Conservation (phyloP, 192 early-diverging fungal species). For the Backusella tuberculispora region DNA sequence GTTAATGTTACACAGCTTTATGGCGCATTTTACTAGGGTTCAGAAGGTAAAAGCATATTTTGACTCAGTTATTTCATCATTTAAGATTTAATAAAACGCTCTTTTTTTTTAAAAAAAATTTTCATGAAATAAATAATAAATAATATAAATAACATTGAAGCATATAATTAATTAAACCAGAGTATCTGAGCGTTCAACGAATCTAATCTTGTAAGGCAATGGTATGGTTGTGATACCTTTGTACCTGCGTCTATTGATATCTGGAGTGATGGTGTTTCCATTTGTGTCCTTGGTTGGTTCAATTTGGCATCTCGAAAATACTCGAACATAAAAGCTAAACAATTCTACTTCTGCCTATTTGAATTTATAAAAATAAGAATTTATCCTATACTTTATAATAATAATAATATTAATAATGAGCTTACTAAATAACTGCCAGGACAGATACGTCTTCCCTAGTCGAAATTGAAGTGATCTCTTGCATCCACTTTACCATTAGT, state of each 20-base stretch:
- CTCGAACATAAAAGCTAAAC: slow-evolving; percentile 3
- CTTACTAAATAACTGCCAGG: slow-evolving; percentile 1
- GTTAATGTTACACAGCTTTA: too few species aligned
- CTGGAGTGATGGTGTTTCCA: background rate
- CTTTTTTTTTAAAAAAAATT: too few species aligned
- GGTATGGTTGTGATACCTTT: background rate
- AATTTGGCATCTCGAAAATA: background rate
- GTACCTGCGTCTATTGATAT: background rate
- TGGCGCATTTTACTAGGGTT: too few species aligned
- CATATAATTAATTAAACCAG: background rate
- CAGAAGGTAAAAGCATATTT: too few species aligned
- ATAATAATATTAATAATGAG: background rate
- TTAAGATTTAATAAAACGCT: too few species aligned
- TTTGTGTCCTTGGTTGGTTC: background rate
- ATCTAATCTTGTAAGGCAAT: background rate
- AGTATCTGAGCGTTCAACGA: background rate
- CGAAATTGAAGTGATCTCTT: slow-evolving; percentile 28
- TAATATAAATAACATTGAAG: background rate
- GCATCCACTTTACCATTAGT: slow-evolving; percentile 23
- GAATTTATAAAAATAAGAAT: background rate
- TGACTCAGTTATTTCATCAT: too few species aligned
- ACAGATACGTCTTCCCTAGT: slow-evolving; percentile 21
- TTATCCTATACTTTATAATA: background rate
- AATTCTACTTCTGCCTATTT: background rate
- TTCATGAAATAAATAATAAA: background rate